phyloP scores from a whole-genome alignment of 2,329 filamentous ascomycete genomes.

The Alternaria arbusti region DNA sequence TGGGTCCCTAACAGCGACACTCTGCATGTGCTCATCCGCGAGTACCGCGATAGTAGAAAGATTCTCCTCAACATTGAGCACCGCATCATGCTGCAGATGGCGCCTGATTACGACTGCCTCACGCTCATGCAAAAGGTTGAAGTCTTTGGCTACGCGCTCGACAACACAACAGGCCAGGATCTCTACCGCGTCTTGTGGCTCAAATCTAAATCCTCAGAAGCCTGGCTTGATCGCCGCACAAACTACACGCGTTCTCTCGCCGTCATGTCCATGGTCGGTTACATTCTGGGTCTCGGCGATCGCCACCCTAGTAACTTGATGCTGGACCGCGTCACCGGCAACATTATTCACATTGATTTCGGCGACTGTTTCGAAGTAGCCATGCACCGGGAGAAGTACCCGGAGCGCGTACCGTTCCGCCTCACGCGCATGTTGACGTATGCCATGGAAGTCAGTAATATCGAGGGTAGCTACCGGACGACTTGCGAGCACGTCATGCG shows the following conservation, averaged over 20 bases:
- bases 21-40: constrained; percentile 91
- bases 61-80: constrained; percentile 99
- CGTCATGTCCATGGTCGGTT: constrained; percentile 99
- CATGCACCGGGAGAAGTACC: constrained; percentile 99
- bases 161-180: constrained; percentile 99
- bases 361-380: constrained; percentile 99
- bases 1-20: constrained; percentile 99
- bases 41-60: constrained; percentile 96
- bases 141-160: constrained; percentile 97
- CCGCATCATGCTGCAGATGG: constrained; percentile 99
- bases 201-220: constrained; percentile 97
- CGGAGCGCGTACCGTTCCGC: constrained; percentile 95
- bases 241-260: constrained; percentile 97
- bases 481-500: constrained; percentile 99
- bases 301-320: constrained; percentile 97
- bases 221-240: constrained; percentile 96
- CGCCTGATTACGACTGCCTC: constrained; percentile 96
- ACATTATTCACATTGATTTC: constrained; percentile 98
- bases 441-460: constrained; percentile 99
- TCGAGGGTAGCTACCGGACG: constrained; percentile 97
- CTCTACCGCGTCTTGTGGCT: constrained; percentile 97
- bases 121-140: constrained; percentile 99
- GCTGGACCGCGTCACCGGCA: constrained; percentile 93
- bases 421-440: constrained; percentile 99
- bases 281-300: constrained; percentile 95